Evolutionary conservation across 768 basidiomycete species (phyloP), one percentile per base, ranked within the genome.

Genomic region (Cubamyces sp.): DNA sequence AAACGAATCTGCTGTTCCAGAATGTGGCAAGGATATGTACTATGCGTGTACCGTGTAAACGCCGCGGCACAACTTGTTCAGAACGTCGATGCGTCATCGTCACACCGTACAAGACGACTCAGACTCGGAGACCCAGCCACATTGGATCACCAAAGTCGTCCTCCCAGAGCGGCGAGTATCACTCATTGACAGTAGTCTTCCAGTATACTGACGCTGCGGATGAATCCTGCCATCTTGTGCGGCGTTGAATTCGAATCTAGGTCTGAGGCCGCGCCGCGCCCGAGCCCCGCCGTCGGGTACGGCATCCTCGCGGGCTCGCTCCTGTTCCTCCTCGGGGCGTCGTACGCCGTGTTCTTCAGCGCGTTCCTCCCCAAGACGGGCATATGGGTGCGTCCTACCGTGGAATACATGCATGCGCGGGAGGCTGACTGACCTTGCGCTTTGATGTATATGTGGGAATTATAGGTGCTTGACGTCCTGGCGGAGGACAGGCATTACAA

Each of bases 401-500:
- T n/a, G n/a, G n/a, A n/a, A n/a, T n/a, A n/a, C n/a, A n/a, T n/a
- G n/a, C 16, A 15, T 40, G 50, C 47, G n/a, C 28, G 11, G n/a
- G 15, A 14, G 5, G 47, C 18, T 46, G 42, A 23, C 50, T 50
- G 34, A 4, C 4, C 23, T 47, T 50, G 46, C 48, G 19, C 21
- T 28, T 25, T 51, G 21, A 8, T 34, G 9, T n/a, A 34, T 16
- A 18, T 4, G 11, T 14, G 9, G 21, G 18, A 5, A 0, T 4
- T 14, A n/a, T 60, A 94, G 92, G 48, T 86, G 19, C 75, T 94
- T 61, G 86, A 89, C 71, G 68, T 75, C 54, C 77, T 95, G 11
- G 86, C 84, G 1, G 68, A 75, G 42, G 95, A 96, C 76, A 84
- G 79, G 23, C 92, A 97, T 71, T 96, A 96, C 85, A 96, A 95